phyloP scores from a whole-genome alignment of 805 yeast species.

The Brettanomyces bruxellensis region DNA sequence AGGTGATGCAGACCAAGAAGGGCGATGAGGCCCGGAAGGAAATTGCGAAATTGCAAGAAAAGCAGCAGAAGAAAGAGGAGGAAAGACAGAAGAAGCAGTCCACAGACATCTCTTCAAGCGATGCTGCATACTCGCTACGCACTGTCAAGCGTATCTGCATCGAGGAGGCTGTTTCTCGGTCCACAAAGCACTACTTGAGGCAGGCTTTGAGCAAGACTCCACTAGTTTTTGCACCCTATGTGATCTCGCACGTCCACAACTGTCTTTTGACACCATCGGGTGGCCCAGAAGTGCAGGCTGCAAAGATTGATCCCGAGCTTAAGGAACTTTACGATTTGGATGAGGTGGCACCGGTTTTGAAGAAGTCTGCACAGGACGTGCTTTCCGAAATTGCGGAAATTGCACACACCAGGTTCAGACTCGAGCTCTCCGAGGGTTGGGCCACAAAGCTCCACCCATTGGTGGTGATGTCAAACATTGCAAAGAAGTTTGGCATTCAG shows the following conservation, averaged over 20 bases:
- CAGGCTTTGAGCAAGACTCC: slow-evolving; percentile 38
- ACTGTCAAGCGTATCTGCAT: slow-evolving; percentile 27
- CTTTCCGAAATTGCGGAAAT: slow-evolving; percentile 37
- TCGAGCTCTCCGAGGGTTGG: slow-evolving; percentile 44
- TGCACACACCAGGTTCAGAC: slow-evolving; percentile 57
- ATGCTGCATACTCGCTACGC: slow-evolving; percentile 30
- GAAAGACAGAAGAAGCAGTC: slow-evolving; percentile 25
- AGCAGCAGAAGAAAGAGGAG: slow-evolving; percentile 23
- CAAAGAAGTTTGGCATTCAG: slow-evolving; percentile 79
- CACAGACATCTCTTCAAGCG: slow-evolving; percentile 33
- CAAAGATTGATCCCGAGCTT: slow-evolving; percentile 34
- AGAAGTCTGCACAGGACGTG: slow-evolving; percentile 34
- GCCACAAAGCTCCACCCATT: slow-evolving; percentile 25
- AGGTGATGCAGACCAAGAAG: slow-evolving; percentile 16
- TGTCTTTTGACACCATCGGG: slow-evolving; percentile 48
- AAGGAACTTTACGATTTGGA: slow-evolving; percentile 32
- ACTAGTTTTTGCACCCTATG: slow-evolving; percentile 42
- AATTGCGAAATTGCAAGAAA: slow-evolving; percentile 15
- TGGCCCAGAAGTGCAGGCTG: slow-evolving; percentile 29
- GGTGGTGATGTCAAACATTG: slow-evolving; percentile 56
- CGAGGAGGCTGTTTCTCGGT: slow-evolving; percentile 74
- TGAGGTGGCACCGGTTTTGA: slow-evolving; percentile 33
- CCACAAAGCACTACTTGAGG: slow-evolving; percentile 67
- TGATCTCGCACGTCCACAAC: slow-evolving; percentile 66
- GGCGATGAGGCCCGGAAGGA: slow-evolving; percentile 14